Evolutionary conservation across 2,329 filamentous ascomycete species (phyloP), one percentile per base, ranked within the genome.

Genomic region (Tolypocladium pustulatum): DNA sequence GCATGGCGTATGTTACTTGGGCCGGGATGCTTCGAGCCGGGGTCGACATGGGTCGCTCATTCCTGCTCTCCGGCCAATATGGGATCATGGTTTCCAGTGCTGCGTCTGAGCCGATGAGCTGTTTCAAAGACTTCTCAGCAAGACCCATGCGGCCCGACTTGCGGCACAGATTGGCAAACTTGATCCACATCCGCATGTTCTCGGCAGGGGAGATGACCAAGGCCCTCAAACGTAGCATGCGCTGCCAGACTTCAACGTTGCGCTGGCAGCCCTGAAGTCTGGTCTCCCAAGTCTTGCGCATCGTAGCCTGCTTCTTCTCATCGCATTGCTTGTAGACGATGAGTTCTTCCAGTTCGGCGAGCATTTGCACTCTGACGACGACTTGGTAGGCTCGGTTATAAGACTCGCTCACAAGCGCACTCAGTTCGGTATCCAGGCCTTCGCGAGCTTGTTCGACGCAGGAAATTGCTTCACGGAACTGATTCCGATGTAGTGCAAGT

Each of bases 151-250:
- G 88, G 59, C 91, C 89, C 52, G 93, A 96, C 73, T 99, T 99
- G 67, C 95, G 89, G 73, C 95, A 99, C 7, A 99, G 84, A 67
- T 97, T 99, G 67, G 94, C 90, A 71, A 97, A 99, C 71, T 99
- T 99, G 78, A 99, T 97, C 86, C 92, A 97, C 91, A 99, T 99
- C 67, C 96, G 90, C 79, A 96, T 91, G 68, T 97, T 97, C 71
- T 99, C 92, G 38, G 85, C 85, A 0, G 95, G 93, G 0, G 87
- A 87, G 61, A 97, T 93, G 60, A 99, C 94, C 56, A 99, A 80
- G 25, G 91, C 90, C 61, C 94, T 86, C 37, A 99, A 86, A 69
- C 96, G 94, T 58, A 99, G 85, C 91, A 97, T 97, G 61, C 94
- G 86, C 71, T 97, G 92, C 94, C 94, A 99, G 3, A 97, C 91